These are phyloP conservation scores for Hirsutella thompsonii DNA, from an alignment of 2,329 filamentous ascomycete species.

Conservation along the genomic window DNA sequence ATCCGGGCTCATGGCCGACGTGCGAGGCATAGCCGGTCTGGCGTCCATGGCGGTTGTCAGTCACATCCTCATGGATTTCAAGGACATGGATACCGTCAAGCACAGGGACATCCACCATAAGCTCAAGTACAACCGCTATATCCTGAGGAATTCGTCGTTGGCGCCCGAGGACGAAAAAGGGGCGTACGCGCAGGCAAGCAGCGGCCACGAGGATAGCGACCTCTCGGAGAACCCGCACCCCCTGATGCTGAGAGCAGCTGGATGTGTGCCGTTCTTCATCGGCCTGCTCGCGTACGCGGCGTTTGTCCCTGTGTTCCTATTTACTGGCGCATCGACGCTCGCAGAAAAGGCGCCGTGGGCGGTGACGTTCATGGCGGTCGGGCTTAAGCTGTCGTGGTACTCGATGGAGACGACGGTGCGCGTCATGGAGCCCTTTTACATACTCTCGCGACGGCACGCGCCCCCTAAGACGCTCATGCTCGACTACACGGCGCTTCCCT, in stretches of 20 bases:
- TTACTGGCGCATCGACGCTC: constrained; percentile 38
- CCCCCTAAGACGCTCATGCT: constrained; percentile 53
- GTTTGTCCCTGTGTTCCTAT: constrained; percentile 50
- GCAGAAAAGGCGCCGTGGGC: constrained; percentile 52
- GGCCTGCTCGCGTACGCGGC: constrained; percentile 42
- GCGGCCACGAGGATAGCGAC: constrained; percentile 35
- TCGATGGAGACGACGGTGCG: constrained; percentile 56
- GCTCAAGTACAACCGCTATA: constrained; percentile 54
- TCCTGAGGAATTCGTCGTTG: constrained; percentile 56
- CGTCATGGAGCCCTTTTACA: constrained; percentile 64
- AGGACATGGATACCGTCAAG: constrained; percentile 54
- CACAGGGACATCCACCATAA: constrained; percentile 55
- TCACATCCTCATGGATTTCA: constrained; percentile 64
- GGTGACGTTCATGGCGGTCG: constrained; percentile 51
- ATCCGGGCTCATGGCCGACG: constrained; percentile 54
- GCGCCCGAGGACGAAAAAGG: constrained; percentile 47
- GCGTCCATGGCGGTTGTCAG: constrained; percentile 64
- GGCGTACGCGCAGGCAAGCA: constrained; percentile 24
- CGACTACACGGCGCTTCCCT: constrained; percentile 62
- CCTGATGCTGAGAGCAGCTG: constrained; percentile 49
- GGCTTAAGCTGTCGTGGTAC: constrained; percentile 56
- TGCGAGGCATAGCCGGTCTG: constrained; percentile 60
- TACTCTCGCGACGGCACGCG: constrained; percentile 53
- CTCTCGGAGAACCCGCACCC: constrained; percentile 52
- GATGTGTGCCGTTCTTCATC: constrained; percentile 46